Base-by-base conservation (phyloP, 345 rosid species). In the Linum usitatissimum region DNA sequence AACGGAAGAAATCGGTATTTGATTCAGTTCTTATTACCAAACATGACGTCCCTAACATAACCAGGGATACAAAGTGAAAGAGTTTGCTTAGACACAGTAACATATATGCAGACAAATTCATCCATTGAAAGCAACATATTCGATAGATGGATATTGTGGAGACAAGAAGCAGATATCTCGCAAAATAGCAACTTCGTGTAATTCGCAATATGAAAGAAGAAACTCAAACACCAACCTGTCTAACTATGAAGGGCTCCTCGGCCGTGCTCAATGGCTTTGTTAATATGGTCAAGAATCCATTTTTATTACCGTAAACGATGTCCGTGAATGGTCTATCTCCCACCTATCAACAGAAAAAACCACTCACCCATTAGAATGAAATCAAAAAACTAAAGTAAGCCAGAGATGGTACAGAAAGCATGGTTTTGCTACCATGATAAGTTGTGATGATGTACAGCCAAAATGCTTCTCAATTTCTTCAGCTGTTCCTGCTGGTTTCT, bases 241-340 rank as follows among this genome's bases (percentile, higher is more conserved):
- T 81, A 75, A 90, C 99, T 60, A 94, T 82, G 77, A 83, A 88
- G 58, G 96, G 97, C 76, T 94, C 99, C 76, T 85, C 85, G 36
- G 78, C 71, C 61, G 80, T 80, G 77, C 87, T 86, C 58, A 94
- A 64, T 7, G 99, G 99, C 71, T 80, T 86, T 6, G 90, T 85
- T 59, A 93, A 73, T 45, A 90, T 68, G 3, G 99, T 94, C 57
- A 90, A 69, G 76, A 84, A 86, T 21, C 92, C 92, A 68, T 88
- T 90, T 71, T 90, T 80, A 64, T 86, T 94, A 39, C 99, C 97
- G 59, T 63, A 94, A 55, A 88, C 96, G 20, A 88, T 72, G 65
- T 90, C 99, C 9, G 99, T 94, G 67, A 94, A 87, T 34, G 97
- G 97, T 45, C 97, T 80, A 78, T 94, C 97, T 63, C 99, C 99